A percentile compares a stretch with the other conserved stretches of the same genome.
phyloP scores from a whole-genome alignment of 2,329 filamentous ascomycete species.

The Aspergillus brunneoviolaceus region DNA sequence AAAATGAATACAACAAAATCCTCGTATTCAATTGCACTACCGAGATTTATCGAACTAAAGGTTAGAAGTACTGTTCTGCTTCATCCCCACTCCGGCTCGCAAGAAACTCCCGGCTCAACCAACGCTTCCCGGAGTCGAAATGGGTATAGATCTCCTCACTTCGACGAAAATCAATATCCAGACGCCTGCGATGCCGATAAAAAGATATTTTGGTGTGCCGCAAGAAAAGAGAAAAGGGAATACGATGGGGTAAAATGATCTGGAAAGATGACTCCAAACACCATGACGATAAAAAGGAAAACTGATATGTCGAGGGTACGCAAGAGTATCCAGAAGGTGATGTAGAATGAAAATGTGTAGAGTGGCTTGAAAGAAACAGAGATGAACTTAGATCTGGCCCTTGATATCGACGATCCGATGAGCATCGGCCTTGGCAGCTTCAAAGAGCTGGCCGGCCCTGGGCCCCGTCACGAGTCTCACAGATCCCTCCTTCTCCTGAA shows the following conservation, averaged over 20 bases:
- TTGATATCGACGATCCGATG: conserved; percentile 94
- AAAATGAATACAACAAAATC: neutral
- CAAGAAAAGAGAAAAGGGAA: neutral
- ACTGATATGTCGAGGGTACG: conserved; percentile 1
- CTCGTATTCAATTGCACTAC: conserved; percentile 5
- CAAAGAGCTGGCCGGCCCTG: conserved; percentile 73
- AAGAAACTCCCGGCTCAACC: neutral
- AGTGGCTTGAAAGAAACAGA: conserved; percentile 7
- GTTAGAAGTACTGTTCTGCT: neutral
- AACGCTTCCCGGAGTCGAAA: conserved; percentile 1
- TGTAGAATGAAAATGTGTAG: conserved; percentile 1
- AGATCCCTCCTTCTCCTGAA: conserved; percentile 73
- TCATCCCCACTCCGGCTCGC: conserved; percentile 2
- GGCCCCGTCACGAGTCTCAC: conserved; percentile 71
- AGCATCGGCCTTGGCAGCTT: conserved; percentile 68
- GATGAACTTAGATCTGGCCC: conserved; percentile 68
- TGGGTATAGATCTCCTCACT: conserved; percentile 7
- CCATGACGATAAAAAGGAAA: conserved; percentile 13
- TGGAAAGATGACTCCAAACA: neutral
- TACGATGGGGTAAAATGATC: neutral
- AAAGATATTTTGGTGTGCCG: neutral
- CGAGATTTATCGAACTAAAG: conserved; percentile 5
- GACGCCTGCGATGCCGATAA: conserved; percentile 5
- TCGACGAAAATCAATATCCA: neutral
- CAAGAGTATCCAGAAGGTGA: neutral